These are phyloP conservation scores for Vigna trinervia DNA, from an alignment of 306 rosid genomes.

Conservation along the genomic window DNA sequence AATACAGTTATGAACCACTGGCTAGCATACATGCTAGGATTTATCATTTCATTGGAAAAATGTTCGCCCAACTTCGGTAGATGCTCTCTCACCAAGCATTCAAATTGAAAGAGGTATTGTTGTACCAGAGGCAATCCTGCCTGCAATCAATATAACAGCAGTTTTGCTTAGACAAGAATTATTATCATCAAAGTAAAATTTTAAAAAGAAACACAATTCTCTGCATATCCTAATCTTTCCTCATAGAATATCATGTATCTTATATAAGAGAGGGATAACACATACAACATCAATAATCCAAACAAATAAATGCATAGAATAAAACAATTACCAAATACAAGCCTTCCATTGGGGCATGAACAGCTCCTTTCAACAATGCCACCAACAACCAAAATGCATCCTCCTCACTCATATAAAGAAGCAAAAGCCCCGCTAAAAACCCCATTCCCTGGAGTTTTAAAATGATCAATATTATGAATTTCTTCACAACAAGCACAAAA, in stretches of 20 bases:
- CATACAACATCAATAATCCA: slow-evolving; percentile 12
- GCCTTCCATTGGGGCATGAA: slow-evolving; percentile 99
- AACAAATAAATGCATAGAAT: slow-evolving; percentile 12
- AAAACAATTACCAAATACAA: slow-evolving; percentile 73
- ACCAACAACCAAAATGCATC: slow-evolving; percentile 98
- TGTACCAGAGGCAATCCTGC: slow-evolving; percentile 96
- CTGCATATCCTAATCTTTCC: not conserved
- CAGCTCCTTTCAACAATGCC: slow-evolving; percentile 96
- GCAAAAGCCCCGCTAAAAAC: slow-evolving; percentile 92
- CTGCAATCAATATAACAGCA: slow-evolving; percentile 50
- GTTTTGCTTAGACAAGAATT: slow-evolving; percentile 30
- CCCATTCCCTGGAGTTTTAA: slow-evolving; percentile 94
- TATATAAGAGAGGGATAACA: slow-evolving; percentile 11
- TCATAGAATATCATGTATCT: not conserved
- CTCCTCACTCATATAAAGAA: slow-evolving; percentile 98
- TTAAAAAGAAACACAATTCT: slow-evolving; percentile 32
- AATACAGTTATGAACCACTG: slow-evolving; percentile 99
- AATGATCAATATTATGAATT: slow-evolving; percentile 44
- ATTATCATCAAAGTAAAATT: slow-evolving; percentile 2
- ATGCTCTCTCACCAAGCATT: slow-evolving; percentile 74
- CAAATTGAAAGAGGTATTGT: slow-evolving; percentile 89
- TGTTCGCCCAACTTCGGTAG: slow-evolving; percentile 93
- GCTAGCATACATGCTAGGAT: slow-evolving; percentile 99
- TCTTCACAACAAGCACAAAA: slow-evolving; percentile 7
- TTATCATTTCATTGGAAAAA: slow-evolving; percentile 84